Base-by-base conservation (phyloP, 2,329 filamentous ascomycete genomes). In the Fusarium tupiense region DNA sequence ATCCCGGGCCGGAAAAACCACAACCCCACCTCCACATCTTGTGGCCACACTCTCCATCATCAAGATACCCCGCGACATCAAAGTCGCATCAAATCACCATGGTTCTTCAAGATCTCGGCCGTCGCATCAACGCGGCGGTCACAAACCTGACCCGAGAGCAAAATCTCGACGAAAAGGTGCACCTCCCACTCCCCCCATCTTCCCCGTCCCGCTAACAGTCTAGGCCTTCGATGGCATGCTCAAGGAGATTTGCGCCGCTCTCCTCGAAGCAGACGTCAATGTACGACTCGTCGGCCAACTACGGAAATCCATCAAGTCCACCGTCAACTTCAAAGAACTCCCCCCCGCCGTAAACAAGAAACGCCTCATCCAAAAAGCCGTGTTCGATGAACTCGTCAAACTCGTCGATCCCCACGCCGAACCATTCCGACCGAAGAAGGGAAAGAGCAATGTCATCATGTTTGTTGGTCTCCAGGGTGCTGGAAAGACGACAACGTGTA, bases 21-120 rank as follows among this genome's bases (percentile, higher is more conserved):
- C 17, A 57, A 61, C 72, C 72, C 72, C 72, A 74, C 72, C 72
- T 70, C 71, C 66, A 65, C 70, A 73, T 69, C 64, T 65, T 69
- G 58, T 78, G 76, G 76, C 76, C 71, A 76, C 69, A 67, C 26
- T 64, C 69, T 52, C 64, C 46, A 67, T 61, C 74, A 63, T 72
- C 73, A 71, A 71, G 74, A 78, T 73, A 78, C 76, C 75, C 70
- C 69, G 67, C 73, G 64, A 72, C 68, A 72, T 69, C 68, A 61
- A 56, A 73, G 74, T 73, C 75, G 75, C 72, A 61, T 69, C 61
- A 60, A 70, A 44, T 62, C 64, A 71, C 80, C 82, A 99, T 99
- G 96, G 96, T 99, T 89, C 93, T 99, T 82, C 95, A 98, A 91
- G 96, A 99, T 90, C 91, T 99, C 69, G 96, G 96, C 79, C 95